phyloP scores from a whole-genome alignment of 768 basidiomycete genomes.

The Mycena pura region DNA sequence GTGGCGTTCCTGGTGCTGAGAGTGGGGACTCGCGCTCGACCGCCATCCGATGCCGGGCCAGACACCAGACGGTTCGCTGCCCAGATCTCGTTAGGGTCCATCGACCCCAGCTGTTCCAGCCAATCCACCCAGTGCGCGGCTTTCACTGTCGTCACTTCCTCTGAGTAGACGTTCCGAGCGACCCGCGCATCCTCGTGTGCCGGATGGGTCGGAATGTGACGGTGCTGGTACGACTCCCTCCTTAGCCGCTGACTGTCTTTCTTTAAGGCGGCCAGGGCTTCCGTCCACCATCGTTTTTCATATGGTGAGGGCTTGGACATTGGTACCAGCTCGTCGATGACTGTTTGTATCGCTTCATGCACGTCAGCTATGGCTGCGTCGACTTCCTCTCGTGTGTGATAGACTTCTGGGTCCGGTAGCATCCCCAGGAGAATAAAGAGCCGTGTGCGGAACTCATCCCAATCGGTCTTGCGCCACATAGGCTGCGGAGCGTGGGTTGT shows the following conservation, averaged over 20 bases:
- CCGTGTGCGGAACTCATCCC: constrained; percentile 34
- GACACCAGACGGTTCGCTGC: constrained; percentile 32
- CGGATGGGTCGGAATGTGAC: constrained; percentile 29
- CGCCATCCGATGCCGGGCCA: constrained; percentile 31
- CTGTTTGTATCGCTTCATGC: constrained; percentile 19
- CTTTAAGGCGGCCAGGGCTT: constrained; percentile 32
- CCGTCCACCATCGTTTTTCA: constrained; percentile 43
- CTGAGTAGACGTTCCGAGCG: constrained; percentile 21
- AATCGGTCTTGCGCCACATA: constrained; percentile 40
- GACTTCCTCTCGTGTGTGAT: background rate
- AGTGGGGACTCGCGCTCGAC: constrained; percentile 34
- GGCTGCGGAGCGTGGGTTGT: background rate
- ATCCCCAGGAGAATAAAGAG: constrained; percentile 13
- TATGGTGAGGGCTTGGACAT: constrained; percentile 25
- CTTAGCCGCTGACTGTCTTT: constrained; percentile 24
- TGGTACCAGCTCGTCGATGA: constrained; percentile 29
- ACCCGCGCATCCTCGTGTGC: constrained; percentile 23
- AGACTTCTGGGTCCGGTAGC: background rate
- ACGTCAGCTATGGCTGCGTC: constrained; percentile 11
- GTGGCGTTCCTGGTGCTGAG: constrained; percentile 11
- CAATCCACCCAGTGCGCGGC: constrained; percentile 35
- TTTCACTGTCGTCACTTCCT: constrained; percentile 31
- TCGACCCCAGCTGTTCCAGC: constrained; percentile 32
- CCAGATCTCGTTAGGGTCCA: constrained; percentile 29
- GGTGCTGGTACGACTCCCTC: background rate